Evolutionary conservation across 2,329 filamentous ascomycete genomes (phyloP).

Genomic region (Colletotrichum phormii): DNA sequence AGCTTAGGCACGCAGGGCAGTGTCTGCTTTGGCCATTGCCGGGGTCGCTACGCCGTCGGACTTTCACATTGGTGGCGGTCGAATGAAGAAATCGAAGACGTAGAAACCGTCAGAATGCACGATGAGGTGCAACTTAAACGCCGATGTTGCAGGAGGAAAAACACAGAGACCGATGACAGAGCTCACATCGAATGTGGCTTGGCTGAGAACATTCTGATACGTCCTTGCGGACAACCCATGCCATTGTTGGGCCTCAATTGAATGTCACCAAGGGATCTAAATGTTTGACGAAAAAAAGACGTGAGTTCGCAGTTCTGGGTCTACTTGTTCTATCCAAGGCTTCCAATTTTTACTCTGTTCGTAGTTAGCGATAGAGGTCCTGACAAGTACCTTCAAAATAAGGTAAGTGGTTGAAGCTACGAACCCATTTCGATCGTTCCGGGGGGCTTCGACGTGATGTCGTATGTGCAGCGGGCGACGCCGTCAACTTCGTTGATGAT

Average conservation of each 20-base stretch:
- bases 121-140: neutral
- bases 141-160: neutral
- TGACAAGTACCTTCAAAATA: neutral
- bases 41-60: neutral
- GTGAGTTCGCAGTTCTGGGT: neutral
- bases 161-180: neutral
- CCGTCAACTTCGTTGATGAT: constrained; percentile 78
- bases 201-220: neutral
- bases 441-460: constrained; percentile 33
- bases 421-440: constrained; percentile 12
- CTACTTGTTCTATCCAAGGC: neutral
- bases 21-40: neutral
- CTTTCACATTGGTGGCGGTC: neutral
- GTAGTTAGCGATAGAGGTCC: neutral
- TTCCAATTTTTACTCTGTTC: neutral
- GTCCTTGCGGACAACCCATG: neutral
- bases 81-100: neutral
- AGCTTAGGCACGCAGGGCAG: neutral
- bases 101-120: neutral
- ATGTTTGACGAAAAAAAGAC: neutral
- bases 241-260: too few species aligned
- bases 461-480: constrained; percentile 76
- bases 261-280: neutral
- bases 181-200: neutral
- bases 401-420: neutral